These are phyloP conservation scores for Incumbomyces lentus DNA, from an alignment of 2,329 filamentous ascomycete genomes.

Conservation along the genomic window DNA sequence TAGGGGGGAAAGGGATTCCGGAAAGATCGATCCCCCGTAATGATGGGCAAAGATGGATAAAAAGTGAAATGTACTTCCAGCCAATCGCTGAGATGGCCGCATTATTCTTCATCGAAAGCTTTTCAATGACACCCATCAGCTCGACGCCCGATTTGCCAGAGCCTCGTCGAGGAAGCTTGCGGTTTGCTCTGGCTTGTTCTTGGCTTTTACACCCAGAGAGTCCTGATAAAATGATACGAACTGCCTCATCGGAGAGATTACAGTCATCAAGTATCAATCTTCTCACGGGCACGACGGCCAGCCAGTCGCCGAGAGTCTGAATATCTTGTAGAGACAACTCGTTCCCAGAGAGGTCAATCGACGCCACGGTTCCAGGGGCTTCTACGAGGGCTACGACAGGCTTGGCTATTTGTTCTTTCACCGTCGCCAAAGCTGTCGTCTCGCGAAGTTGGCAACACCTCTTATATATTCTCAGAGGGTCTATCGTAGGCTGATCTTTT, in stretches of 20 bases:
- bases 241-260: constrained; percentile 73
- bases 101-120: constrained; percentile 82
- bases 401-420: constrained; percentile 76
- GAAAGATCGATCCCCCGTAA: constrained; percentile 80
- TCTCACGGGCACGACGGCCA: constrained; percentile 83
- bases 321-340: constrained; percentile 74
- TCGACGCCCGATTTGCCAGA: constrained; percentile 24
- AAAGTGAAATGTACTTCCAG: constrained; percentile 84
- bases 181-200: constrained; percentile 44
- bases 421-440: constrained; percentile 80
- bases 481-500: constrained; percentile 65
- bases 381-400: constrained; percentile 53
- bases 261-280: constrained; percentile 81
- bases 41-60: constrained; percentile 80
- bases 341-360: constrained; percentile 75
- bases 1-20: constrained; percentile 59
- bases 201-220: constrained; percentile 68
- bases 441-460: constrained; percentile 90
- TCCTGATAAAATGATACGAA: constrained; percentile 77
- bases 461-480: constrained; percentile 84
- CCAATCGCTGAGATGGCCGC: constrained; percentile 70
- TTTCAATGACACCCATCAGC: constrained; percentile 64
- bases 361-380: constrained; percentile 65
- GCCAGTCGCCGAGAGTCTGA: constrained; percentile 79
- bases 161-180: constrained; percentile 30